phyloP scores from a whole-genome alignment of 2,329 filamentous ascomycete species.

The Paracamarosporium sp. region DNA sequence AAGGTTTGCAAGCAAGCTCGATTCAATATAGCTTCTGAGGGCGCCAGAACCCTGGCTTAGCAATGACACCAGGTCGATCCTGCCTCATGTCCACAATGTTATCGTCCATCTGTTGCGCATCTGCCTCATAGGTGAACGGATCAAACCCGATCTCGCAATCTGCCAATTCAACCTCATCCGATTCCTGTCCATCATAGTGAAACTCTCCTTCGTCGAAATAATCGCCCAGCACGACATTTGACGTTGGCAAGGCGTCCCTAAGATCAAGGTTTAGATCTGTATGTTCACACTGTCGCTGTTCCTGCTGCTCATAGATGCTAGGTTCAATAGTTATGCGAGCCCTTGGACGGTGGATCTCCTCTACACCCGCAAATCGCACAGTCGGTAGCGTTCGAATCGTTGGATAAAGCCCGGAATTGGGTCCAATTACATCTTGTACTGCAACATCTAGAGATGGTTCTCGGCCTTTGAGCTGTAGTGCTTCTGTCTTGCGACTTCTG shows the following conservation, averaged over 20 bases:
- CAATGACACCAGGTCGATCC: slow-evolving; percentile 18
- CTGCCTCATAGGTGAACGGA: background rate
- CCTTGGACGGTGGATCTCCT: slow-evolving; percentile 6
- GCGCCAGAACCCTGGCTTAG: slow-evolving; percentile 51
- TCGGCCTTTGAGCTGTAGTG: slow-evolving; percentile 3
- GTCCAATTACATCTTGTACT: background rate
- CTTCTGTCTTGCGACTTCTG: slow-evolving; percentile 8
- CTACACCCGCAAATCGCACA: slow-evolving; percentile 22
- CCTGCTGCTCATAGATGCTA: slow-evolving; percentile 38
- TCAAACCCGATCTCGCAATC: background rate
- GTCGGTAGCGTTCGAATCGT: slow-evolving; percentile 14
- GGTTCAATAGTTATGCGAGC: slow-evolving; percentile 21
- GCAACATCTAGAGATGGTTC: background rate
- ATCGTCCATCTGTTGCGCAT: background rate
- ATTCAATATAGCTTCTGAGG: slow-evolving; percentile 54
- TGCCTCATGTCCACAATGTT: background rate
- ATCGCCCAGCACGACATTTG: slow-evolving; percentile 3
- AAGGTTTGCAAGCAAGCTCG: background rate
- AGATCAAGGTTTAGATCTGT: background rate
- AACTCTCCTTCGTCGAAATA: slow-evolving; percentile 13
- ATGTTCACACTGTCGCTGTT: slow-evolving; percentile 16
- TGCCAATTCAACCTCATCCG: slow-evolving; percentile 7
- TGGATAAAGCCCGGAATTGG: background rate
- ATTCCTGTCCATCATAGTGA: slow-evolving; percentile 12
- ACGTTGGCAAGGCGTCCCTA: background rate